Percentiles rank a stretch among this genome's conserved stretches.
Evolutionary conservation across 495 filamentous ascomycete genomes (phyloP).

Genomic region (Xylaria grammica): DNA sequence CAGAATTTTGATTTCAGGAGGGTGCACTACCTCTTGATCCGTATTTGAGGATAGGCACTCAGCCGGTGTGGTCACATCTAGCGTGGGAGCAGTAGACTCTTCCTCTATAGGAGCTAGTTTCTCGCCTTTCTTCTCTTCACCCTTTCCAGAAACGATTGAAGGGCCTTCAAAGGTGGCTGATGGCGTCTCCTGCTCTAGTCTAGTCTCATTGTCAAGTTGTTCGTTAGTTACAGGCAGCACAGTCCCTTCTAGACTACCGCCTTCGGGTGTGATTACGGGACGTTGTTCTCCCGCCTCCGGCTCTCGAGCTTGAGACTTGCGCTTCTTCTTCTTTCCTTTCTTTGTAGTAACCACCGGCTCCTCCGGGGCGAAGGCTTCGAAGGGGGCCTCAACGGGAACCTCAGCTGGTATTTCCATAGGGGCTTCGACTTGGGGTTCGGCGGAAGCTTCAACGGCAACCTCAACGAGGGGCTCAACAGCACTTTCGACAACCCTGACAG

Average conservation of each 20-base stretch:
- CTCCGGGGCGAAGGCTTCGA: neutral
- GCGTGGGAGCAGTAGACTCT: conserved; percentile 11
- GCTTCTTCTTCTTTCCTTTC: conserved; percentile 18
- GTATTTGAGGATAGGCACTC: conserved; percentile 18
- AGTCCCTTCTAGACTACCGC: neutral
- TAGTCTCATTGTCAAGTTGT: neutral
- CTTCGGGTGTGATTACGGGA: neutral
- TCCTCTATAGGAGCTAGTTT: conserved; percentile 17
- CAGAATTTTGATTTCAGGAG: neutral
- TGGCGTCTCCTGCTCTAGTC: neutral
- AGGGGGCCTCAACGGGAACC: neutral
- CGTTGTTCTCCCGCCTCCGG: conserved; percentile 2
- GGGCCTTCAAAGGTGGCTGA: neutral
- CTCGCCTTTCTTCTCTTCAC: conserved; percentile 21
- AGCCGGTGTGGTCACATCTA: conserved; percentile 14
- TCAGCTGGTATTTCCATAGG: neutral
- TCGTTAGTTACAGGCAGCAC: neutral
- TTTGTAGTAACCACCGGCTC: neutral
- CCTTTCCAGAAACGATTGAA: neutral
- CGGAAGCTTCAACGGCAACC: neutral
- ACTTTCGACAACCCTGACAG: neutral
- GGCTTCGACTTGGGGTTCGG: neutral
- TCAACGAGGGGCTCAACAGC: neutral
- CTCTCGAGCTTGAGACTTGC: conserved; percentile 6
- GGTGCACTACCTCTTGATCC: conserved; percentile 12